Evolutionary conservation across 331 rosid genomes (phyloP), one percentile per base, ranked within the genome.

Genomic region (Dryas integrifolia): DNA sequence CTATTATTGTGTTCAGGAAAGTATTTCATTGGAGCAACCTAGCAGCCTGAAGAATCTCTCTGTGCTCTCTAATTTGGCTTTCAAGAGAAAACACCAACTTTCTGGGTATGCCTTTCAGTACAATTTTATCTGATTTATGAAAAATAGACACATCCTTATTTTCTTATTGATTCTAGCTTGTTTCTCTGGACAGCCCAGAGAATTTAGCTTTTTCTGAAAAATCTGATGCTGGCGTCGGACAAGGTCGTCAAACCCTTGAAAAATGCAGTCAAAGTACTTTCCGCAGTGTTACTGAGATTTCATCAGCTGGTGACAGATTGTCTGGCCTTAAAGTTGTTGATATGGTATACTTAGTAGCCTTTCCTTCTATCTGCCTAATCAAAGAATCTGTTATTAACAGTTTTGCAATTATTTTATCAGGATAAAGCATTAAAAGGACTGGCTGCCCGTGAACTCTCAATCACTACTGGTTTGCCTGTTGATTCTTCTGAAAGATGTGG

Each of bases 371-470:
- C 16, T 49, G 69, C 49, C 64, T 68, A 43, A 64, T 46, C 30
- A 77, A 53, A 43, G 47, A 41, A 66, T 57, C 3, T 70, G 24
- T 64, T 73, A 35, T 62, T 46, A 69, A 65, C 57, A 46, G 6
- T 21, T 62, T 65, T 51, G 16, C 48, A 58, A 72, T 45, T 18
- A 52, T 73, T 74, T 77, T 78, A 26, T n/a, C 67, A 95, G 99
- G 96, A 89, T 75, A 95, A 90, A 87, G 98, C 97, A 3, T 81
- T 91, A 79, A 92, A 81, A 79, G 96, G 96, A 82, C 82, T 94
- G 50, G 90, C 83, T 72, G 82, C 88, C 48, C 65, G 48, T 53
- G 86, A 88, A 61, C 65, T 75, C 46, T 41, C 51, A 49, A 77
- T 35, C 21, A 40, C 73, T 65, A 68, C 72, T 76, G 92, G 86